Evolutionary conservation across 805 yeast genomes (phyloP).

Genomic region (Komagataella ulmi): DNA sequence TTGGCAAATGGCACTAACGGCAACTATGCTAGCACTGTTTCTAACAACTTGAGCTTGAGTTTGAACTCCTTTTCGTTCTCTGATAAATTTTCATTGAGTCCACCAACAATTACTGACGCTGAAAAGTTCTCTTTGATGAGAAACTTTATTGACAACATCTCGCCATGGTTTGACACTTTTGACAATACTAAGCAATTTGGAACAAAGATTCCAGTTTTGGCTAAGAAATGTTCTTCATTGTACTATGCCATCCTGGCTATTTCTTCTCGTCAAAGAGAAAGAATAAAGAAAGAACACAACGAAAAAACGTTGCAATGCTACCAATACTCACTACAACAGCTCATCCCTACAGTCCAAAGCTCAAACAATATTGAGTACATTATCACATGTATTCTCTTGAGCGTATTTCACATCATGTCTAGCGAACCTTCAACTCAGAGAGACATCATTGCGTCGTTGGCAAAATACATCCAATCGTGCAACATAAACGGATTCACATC

Average conservation of each 20-base stretch:
- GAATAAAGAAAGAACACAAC: conserved; percentile 8
- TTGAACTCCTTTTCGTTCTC: conserved; percentile 6
- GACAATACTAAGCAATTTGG: conserved; percentile 19
- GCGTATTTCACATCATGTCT: conserved; percentile 29
- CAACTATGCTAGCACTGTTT: conserved; percentile 5
- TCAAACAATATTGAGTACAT: conserved; percentile 15
- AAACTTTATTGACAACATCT: conserved; percentile 22
- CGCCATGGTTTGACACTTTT: conserved; percentile 23
- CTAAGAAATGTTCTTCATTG: conserved; percentile 19
- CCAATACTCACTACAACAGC: conserved; percentile 14
- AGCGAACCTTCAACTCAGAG: conserved; percentile 24
- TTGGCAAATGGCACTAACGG: conserved; percentile 8
- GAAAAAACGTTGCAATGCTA: conserved; percentile 16
- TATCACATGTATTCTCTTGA: conserved; percentile 24
- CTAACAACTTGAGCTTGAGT: conserved; percentile 8
- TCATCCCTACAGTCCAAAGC: conserved; percentile 21
- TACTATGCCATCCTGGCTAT: conserved; percentile 15
- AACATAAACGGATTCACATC: conserved; percentile 22
- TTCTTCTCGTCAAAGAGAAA: conserved; percentile 15
- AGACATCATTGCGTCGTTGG: conserved; percentile 24
- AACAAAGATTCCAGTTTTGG: conserved; percentile 19
- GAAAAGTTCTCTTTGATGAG: conserved; percentile 18
- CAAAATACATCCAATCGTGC: conserved; percentile 21
- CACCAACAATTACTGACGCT: conserved; percentile 14
- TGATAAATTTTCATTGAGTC: conserved; percentile 11